These are phyloP conservation scores for Lasiodiplodia citricola DNA, from an alignment of 2,329 filamentous ascomycete genomes.

Conservation along the genomic window DNA sequence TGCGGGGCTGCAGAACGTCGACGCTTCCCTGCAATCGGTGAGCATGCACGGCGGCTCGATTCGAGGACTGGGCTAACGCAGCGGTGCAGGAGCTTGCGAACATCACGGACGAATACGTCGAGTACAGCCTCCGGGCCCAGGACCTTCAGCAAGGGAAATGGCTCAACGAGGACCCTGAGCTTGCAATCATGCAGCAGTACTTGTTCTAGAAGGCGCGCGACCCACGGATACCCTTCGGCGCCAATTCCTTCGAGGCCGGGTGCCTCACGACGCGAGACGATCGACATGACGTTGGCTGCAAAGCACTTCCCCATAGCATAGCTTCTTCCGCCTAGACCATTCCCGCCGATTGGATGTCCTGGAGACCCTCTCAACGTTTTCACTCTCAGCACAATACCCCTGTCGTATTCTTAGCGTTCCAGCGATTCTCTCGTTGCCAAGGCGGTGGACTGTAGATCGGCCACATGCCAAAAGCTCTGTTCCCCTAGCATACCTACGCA, in stretches of 20 bases:
- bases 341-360: slow-evolving; percentile 19
- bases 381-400: slow-evolving; percentile 22
- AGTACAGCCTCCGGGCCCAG: slow-evolving; percentile 59
- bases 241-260: background rate
- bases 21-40: slow-evolving; percentile 56
- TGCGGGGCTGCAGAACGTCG: slow-evolving; percentile 55
- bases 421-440: background rate
- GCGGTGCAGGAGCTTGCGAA: slow-evolving; percentile 58
- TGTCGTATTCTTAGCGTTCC: slow-evolving; percentile 20
- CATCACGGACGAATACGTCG: slow-evolving; percentile 63
- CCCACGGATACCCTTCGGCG: background rate
- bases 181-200: slow-evolving; percentile 53
- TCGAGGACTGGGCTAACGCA: background rate
- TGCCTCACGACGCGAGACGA: slow-evolving; percentile 18
- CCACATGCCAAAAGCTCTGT: slow-evolving; percentile 3
- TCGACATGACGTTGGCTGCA: slow-evolving; percentile 7
- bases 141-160: slow-evolving; percentile 65
- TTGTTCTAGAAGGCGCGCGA: background rate
- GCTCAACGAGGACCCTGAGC: slow-evolving; percentile 64
- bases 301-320: background rate
- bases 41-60: slow-evolving; percentile 30
- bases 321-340: slow-evolving; percentile 2
- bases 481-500: background rate
- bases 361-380: slow-evolving; percentile 6
- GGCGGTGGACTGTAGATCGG: slow-evolving; percentile 1